Base-by-base conservation (phyloP, 164 flowering plant genomes). In the Berberis vulgaris region DNA sequence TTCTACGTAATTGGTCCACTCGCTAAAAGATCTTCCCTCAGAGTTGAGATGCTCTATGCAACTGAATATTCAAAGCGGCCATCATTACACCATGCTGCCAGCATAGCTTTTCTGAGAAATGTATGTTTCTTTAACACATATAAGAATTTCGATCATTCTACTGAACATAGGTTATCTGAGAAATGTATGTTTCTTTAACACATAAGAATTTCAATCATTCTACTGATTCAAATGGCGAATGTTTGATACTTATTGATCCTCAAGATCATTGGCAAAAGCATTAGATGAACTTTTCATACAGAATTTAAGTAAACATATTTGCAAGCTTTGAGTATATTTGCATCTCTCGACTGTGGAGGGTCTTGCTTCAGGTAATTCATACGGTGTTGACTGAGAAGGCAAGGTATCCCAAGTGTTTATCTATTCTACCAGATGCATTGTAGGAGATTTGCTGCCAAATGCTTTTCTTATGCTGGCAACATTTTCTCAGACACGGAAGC, bases 61-160 rank as follows among this genome's bases (percentile, higher is more conserved):
- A 52, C 13, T 9, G 10, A 4, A 72, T 69, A 62, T 83, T 81
- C 67, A 82, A 78, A 75, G 84, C 82, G 39, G 94, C 94, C 57
- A 83, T 87, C 71, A 82, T 87, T 86, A 87, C 83, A 69, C 88
- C 88, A 42, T 87, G 94, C 71, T 87, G 90, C 76, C 89, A 87
- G 65, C 85, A 85, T 70, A 87, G 94, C 64, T 87, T 85, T 74
- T 85, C 89, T 68, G 70, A 75, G 47, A 80, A 75, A 70, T 87
- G 94, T 85, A 78, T 83, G 88, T 69, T 65, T 54, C 55, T 52
- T 4, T 52, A 12, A 2, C 55, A 52, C 13, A 12, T 52, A 52
- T 9, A 12, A 4, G 10, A 52, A 26, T 12, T 12, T 52, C 3
- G 7, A 11, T 52, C 55, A 52, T 6, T 9, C 3, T 52, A 26